Evolutionary conservation across 2,329 filamentous ascomycete genomes (phyloP).

Genomic region (Akanthomyces dipterigenus): DNA sequence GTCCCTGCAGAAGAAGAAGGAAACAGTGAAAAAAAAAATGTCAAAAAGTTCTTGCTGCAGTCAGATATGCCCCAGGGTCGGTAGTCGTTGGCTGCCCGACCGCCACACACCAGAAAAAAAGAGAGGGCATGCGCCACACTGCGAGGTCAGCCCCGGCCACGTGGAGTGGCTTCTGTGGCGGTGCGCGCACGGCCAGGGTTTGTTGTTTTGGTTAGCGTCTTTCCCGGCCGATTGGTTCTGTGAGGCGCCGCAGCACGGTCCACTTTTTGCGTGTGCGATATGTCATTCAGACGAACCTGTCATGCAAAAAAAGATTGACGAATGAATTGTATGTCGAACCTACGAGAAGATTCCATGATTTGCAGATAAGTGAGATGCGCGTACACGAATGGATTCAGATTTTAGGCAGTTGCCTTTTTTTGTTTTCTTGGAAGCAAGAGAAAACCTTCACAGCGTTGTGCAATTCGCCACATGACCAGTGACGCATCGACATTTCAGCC

Average conservation of each 20-base stretch:
- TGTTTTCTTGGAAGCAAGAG: background rate
- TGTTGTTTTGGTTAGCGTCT: background rate
- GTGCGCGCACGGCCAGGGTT: background rate
- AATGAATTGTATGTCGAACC: background rate
- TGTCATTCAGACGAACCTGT: background rate
- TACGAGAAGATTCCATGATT: background rate
- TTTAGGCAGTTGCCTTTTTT: background rate
- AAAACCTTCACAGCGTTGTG: background rate
- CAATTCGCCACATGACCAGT: too few species aligned
- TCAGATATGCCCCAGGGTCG: too few species aligned
- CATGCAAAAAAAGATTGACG: background rate
- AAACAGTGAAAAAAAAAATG: too few species aligned
- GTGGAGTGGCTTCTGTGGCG: background rate
- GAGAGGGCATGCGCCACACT: background rate
- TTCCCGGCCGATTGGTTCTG: background rate
- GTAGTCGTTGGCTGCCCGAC: too few species aligned
- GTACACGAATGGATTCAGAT: background rate
- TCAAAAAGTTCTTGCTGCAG: too few species aligned
- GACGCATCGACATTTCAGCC: too few species aligned
- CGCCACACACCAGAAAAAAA: background rate
- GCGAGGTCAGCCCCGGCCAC: background rate
- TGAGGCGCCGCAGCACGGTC: background rate
- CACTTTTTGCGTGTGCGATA: background rate
- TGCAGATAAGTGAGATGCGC: too few species aligned
- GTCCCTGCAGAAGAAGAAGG: background rate